These are phyloP conservation scores for Solanum pinnatisectum DNA, from an alignment of 257 asterid species.

Conservation along the genomic window DNA sequence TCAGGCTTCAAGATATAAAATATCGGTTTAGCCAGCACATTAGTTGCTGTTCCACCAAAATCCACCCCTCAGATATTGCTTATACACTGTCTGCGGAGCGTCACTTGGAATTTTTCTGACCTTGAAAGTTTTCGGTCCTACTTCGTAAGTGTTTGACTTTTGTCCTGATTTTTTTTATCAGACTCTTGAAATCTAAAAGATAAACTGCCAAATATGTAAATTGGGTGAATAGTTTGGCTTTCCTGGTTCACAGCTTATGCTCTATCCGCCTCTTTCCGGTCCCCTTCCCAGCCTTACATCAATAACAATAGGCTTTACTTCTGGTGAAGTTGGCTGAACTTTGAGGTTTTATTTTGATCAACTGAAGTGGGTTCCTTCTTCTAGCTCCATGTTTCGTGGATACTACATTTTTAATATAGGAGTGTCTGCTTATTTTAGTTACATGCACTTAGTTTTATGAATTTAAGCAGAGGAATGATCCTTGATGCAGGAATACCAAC, in stretches of 20 bases:
- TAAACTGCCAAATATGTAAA: not conserved
- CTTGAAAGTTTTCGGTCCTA: not conserved
- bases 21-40: not conserved
- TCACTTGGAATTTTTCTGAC: not conserved
- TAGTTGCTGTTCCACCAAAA: not conserved
- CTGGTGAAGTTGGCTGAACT: not conserved
- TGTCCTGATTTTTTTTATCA: not conserved
- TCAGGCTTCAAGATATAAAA: not conserved
- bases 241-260: not conserved
- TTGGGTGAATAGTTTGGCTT: not conserved
- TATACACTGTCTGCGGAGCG: not conserved
- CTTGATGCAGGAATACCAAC: not conserved
- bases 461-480: not conserved
- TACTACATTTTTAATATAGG: not conserved
- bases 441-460: not conserved
- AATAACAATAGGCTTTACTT: not conserved
- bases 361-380: not conserved
- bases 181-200: not conserved
- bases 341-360: not conserved
- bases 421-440: not conserved
- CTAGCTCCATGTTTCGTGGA: not conserved
- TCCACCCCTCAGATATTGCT: not conserved
- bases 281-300: not conserved
- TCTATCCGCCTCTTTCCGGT: not conserved
- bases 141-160: not conserved